A percentile compares a stretch with the other conserved stretches of the same genome.
phyloP scores from a whole-genome alignment of 306 rosid genomes.

The Canavalia ensiformis region DNA sequence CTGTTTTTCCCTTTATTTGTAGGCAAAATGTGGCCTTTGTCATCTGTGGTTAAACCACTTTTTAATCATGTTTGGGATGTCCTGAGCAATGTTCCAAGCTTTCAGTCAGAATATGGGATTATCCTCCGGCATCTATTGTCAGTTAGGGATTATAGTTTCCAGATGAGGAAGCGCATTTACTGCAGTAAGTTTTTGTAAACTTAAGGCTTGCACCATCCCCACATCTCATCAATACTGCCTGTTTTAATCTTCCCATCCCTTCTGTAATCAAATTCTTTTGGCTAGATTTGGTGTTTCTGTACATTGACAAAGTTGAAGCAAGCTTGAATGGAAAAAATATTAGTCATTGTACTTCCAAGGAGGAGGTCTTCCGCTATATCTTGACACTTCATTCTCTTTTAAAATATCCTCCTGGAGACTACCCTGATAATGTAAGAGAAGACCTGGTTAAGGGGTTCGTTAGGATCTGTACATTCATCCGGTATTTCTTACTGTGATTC shows the following conservation, averaged over 20 bases:
- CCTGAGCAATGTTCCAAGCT: slow-evolving; percentile 77
- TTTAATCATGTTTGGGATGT: slow-evolving; percentile 85
- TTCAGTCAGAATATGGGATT: slow-evolving; percentile 85
- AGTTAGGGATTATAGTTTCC: slow-evolving; percentile 80
- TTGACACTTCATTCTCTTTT: slow-evolving; percentile 83
- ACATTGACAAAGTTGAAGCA: slow-evolving; percentile 72
- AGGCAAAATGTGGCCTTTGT: slow-evolving; percentile 70
- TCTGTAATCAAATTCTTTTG: slow-evolving; percentile 45
- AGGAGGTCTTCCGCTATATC: slow-evolving; percentile 86
- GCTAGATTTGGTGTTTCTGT: slow-evolving; percentile 71
- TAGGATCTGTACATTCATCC: slow-evolving; percentile 67
- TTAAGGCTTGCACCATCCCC: slow-evolving; percentile 24
- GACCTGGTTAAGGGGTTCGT: slow-evolving; percentile 70
- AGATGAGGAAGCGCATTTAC: slow-evolving; percentile 81
- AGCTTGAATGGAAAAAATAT: slow-evolving; percentile 68
- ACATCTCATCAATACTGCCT: slow-evolving; percentile 39
- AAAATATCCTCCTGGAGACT: slow-evolving; percentile 92
- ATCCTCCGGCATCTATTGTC: slow-evolving; percentile 80
- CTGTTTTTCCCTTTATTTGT: slow-evolving; percentile 40
- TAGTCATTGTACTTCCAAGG: slow-evolving; percentile 68
- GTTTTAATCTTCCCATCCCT: slow-evolving; percentile 33
- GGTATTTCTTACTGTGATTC: slow-evolving; percentile 60
- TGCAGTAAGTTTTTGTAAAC: slow-evolving; percentile 65
- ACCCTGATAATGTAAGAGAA: slow-evolving; percentile 70
- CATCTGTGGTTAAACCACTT: slow-evolving; percentile 73